These are phyloP conservation scores for Suillus variegatus DNA, from an alignment of 768 basidiomycete genomes.

Conservation along the genomic window DNA sequence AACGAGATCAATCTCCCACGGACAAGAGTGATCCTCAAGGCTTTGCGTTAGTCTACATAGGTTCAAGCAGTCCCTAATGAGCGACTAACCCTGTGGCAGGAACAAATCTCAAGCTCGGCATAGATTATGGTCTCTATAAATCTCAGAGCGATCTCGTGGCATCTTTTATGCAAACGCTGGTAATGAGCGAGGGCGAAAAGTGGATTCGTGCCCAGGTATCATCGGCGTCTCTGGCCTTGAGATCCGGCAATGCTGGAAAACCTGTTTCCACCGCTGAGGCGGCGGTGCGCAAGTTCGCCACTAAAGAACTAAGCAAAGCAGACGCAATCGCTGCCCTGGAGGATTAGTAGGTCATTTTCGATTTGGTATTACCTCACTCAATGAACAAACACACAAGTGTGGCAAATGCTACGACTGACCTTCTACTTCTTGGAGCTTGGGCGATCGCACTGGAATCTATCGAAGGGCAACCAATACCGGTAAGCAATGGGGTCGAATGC, in stretches of 20 bases:
- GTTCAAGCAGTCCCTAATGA: slow-evolving; percentile 44
- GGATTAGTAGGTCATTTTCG: slow-evolving; percentile 70
- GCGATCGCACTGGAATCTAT: slow-evolving; percentile 58
- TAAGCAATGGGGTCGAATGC: slow-evolving; percentile 35
- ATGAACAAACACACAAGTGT: slow-evolving; percentile 47
- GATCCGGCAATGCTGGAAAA: slow-evolving; percentile 62
- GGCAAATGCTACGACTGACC: slow-evolving; percentile 86
- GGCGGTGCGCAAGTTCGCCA: slow-evolving; percentile 85
- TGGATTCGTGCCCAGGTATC: slow-evolving; percentile 80
- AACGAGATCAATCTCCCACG: slow-evolving; percentile 67
- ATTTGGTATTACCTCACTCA: slow-evolving; percentile 4
- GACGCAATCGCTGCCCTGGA: slow-evolving; percentile 79
- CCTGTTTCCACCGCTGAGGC: slow-evolving; percentile 77
- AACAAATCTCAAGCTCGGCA: slow-evolving; percentile 87
- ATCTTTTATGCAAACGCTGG: slow-evolving; percentile 89
- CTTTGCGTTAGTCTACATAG: slow-evolving; percentile 66
- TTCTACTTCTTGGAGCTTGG: slow-evolving; percentile 85
- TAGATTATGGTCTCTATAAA: slow-evolving; percentile 82
- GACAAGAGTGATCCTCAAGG: slow-evolving; percentile 75
- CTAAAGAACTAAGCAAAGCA: slow-evolving; percentile 79
- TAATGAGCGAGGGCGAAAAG: slow-evolving; percentile 95
- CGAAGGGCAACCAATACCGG: slow-evolving; percentile 70
- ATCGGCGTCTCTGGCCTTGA: slow-evolving; percentile 69
- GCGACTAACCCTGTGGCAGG: slow-evolving; percentile 70
- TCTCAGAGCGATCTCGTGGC: slow-evolving; percentile 85